Conservation (phyloP, 768 basidiomycete genomes). For the Agrocybe chaxingu region DNA sequence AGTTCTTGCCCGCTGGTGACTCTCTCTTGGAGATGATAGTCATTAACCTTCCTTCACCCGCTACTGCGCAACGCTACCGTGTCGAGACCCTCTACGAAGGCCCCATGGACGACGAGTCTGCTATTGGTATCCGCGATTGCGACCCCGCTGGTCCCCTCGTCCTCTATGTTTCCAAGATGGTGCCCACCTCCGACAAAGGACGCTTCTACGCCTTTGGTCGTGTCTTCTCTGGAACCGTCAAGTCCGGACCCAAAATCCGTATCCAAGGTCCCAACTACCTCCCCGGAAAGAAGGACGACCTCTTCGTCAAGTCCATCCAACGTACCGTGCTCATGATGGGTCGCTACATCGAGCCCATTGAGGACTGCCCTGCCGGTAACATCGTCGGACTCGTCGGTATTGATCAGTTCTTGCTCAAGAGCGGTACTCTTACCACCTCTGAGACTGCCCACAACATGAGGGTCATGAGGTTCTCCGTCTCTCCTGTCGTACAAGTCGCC, state of each 20-base stretch:
- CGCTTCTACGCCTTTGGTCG: constrained; percentile 99
- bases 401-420: constrained; percentile 99
- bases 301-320: constrained; percentile 97
- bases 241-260: constrained; percentile 96
- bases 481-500: constrained; percentile 97
- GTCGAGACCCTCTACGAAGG: constrained; percentile 99
- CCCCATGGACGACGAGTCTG: constrained; percentile 99
- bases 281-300: constrained; percentile 97
- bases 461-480: constrained; percentile 99
- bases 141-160: constrained; percentile 96
- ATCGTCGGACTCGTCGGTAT: constrained; percentile 99
- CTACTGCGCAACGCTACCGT: constrained; percentile 97
- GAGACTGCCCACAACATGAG: constrained; percentile 99
- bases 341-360: constrained; percentile 96
- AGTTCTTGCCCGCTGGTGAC: constrained; percentile 99
- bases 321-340: constrained; percentile 99
- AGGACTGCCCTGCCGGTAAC: constrained; percentile 99
- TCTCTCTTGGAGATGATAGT: constrained; percentile 99
- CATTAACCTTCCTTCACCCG: constrained; percentile 97
- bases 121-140: constrained; percentile 97
- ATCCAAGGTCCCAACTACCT: constrained; percentile 99
- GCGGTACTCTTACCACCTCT: constrained; percentile 93
- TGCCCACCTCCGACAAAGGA: constrained; percentile 99
- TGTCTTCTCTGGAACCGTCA: constrained; percentile 98
- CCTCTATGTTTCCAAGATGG: constrained; percentile 99